Evolutionary conservation across 257 asterid species (phyloP).

Genomic region (Jasminum sambac): DNA sequence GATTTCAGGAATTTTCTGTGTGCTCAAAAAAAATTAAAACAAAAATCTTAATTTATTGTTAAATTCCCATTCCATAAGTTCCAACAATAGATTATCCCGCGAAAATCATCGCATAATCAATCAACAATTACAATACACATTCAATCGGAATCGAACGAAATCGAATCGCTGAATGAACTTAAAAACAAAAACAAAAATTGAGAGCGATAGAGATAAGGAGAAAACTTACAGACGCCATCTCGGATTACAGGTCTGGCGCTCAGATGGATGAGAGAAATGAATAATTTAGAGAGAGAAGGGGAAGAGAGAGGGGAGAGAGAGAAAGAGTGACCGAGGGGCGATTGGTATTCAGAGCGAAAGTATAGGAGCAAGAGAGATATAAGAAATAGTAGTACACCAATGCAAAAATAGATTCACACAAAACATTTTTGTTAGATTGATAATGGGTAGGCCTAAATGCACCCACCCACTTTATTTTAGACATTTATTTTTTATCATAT

Average conservation of each 20-base stretch:
- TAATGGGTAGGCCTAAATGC: too few relatives aligned
- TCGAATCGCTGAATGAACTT: not conserved
- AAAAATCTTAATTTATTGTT: not conserved
- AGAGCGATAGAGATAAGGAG: not conserved
- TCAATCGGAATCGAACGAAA: not conserved
- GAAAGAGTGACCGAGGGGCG: not conserved
- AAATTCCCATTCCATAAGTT: not conserved
- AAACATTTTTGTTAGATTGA: not conserved
- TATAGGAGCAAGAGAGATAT: not conserved
- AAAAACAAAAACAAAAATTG: not conserved
- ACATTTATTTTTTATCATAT: too few relatives aligned
- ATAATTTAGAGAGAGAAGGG: not conserved
- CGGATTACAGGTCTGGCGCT: slow-evolving; percentile 18
- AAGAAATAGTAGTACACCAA: not conserved
- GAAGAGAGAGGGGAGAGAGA: not conserved
- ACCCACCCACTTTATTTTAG: too few relatives aligned
- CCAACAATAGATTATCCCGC: not conserved
- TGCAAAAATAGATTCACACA: not conserved
- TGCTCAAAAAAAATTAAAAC: not conserved
- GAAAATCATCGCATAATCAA: not conserved
- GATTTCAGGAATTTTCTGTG: not conserved
- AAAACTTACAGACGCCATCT: slow-evolving; percentile 33
- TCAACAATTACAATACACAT: not conserved
- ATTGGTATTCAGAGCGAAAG: slow-evolving; percentile 3
- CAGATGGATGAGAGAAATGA: slow-evolving; percentile 6